Base-by-base conservation (phyloP, 2,329 filamentous ascomycete species). In the Alternaria sp. region DNA sequence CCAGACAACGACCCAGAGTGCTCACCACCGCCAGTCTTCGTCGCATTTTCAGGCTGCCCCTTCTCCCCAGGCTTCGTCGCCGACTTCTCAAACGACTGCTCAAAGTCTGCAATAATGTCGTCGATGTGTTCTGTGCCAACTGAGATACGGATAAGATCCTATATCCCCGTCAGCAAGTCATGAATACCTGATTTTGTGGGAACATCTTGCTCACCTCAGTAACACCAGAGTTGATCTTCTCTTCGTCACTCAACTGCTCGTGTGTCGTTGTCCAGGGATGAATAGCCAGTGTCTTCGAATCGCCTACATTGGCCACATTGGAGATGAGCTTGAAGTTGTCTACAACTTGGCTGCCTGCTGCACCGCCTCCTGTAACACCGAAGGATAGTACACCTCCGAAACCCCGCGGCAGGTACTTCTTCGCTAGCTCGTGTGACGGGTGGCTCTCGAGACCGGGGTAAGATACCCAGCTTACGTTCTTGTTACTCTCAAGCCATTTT, bases 91-190 rank as follows among this genome's bases (percentile, higher is more conserved):
- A 97, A 96, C 0, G 91, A 91, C 82, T 97, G 93, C 78, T 94
- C 90, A 76, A 98, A 97, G 80, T 98, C 94, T 69, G 88, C 90
- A 73, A 97, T 95, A 72, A 98, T 97, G 74, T 98, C 94, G 81
- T 97, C 93, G 75, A 98, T 96, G 78, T 97, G 93, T 81, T 98
- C 94, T 0, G 90, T 96, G 51, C 94, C 94, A 58, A 97, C 93
- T 0, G 93, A 97, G 73, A 98, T 95, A 63, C 94, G 91, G 78
- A 98, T 97, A 37, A 93, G 87, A 73, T 96, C 94, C 84, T 92
- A 77, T 10, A 50, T 17, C 5, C 3, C 10, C 17, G 34, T 58
- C 45, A 58, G 50, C 42, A 49, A 37, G 28, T 11, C 9, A 17
- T 21, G 13, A 17, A 21, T 29, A 21, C 24, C n/a, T 17, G 14